phyloP scores from a whole-genome alignment of 345 rosid genomes.

The Populus nigra region DNA sequence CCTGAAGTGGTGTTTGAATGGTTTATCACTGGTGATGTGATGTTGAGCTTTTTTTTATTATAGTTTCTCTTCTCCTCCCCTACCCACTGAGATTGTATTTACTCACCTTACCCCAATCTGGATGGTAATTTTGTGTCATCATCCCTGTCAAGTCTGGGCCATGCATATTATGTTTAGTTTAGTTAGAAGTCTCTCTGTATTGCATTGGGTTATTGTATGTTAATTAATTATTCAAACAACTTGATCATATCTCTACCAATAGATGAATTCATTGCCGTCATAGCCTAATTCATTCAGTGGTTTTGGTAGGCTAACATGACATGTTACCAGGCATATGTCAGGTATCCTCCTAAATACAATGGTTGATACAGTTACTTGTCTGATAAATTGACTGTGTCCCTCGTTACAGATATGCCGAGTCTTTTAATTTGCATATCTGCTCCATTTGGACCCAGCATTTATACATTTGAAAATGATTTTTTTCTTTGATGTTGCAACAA shows the following conservation, averaged over 20 bases:
- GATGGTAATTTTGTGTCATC: constrained; percentile 28
- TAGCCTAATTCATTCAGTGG: not conserved
- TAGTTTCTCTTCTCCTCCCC: constrained; percentile 35
- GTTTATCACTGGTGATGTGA: constrained; percentile 37
- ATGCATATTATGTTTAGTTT: not conserved
- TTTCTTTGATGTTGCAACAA: too few species aligned
- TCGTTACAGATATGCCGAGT: constrained; percentile 58
- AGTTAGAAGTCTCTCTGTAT: not conserved
- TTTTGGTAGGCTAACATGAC: not conserved
- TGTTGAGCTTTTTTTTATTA: constrained; percentile 18
- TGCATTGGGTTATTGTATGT: not conserved
- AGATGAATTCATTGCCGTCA: not conserved
- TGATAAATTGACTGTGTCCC: constrained; percentile 43
- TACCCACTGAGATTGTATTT: constrained; percentile 30
- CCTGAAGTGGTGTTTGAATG: not conserved
- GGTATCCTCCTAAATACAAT: constrained; percentile 38
- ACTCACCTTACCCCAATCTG: constrained; percentile 28
- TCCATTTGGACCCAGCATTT: constrained; percentile 64
- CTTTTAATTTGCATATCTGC: constrained; percentile 50
- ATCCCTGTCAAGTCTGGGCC: constrained; percentile 43
- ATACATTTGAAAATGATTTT: not conserved
- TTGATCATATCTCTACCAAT: not conserved
- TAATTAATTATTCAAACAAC: not conserved
- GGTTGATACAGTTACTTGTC: constrained; percentile 72
- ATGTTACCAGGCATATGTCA: constrained; percentile 60